Conservation (phyloP, 495 filamentous ascomycete species). For the Penicillium cosmopolitanum region DNA sequence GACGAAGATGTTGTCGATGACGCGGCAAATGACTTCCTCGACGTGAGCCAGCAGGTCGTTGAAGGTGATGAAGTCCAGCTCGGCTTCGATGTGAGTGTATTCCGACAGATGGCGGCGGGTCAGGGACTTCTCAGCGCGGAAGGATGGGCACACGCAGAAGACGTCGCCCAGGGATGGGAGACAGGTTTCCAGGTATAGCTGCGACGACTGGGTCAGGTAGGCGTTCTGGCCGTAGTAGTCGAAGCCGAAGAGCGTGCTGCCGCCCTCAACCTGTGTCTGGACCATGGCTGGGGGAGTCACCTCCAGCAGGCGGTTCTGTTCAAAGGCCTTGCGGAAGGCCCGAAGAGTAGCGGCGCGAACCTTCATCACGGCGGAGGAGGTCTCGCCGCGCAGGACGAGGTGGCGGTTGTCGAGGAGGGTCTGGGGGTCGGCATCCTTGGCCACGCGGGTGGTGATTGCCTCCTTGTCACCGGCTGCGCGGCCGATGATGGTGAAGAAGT, state of each 20-base stretch:
- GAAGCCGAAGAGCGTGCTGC: constrained; percentile 90
- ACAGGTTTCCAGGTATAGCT: constrained; percentile 97
- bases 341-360: constrained; percentile 82
- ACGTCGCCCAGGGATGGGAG: constrained; percentile 89
- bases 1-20: constrained; percentile 73
- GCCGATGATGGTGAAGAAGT: constrained; percentile 88
- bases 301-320: constrained; percentile 75
- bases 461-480: constrained; percentile 87
- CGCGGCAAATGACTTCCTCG: constrained; percentile 85
- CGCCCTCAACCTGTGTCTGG: constrained; percentile 98
- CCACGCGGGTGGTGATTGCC: constrained; percentile 89
- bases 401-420: constrained; percentile 89
- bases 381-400: constrained; percentile 88
- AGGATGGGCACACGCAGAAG: constrained; percentile 97
- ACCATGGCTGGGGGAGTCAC: constrained; percentile 95
- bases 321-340: constrained; percentile 82
- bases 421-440: constrained; percentile 75
- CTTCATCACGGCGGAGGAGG: constrained; percentile 85
- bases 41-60: constrained; percentile 89
- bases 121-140: constrained; percentile 94
- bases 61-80: constrained; percentile 95
- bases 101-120: constrained; percentile 94
- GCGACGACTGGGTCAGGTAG: constrained; percentile 95
- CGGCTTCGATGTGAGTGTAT: constrained; percentile 97
- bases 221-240: constrained; percentile 94